A percentile compares a stretch with the other conserved stretches of the same genome.
Evolutionary conservation across 495 filamentous ascomycete genomes (phyloP).

Genomic region (Xylaria bambusicola): DNA sequence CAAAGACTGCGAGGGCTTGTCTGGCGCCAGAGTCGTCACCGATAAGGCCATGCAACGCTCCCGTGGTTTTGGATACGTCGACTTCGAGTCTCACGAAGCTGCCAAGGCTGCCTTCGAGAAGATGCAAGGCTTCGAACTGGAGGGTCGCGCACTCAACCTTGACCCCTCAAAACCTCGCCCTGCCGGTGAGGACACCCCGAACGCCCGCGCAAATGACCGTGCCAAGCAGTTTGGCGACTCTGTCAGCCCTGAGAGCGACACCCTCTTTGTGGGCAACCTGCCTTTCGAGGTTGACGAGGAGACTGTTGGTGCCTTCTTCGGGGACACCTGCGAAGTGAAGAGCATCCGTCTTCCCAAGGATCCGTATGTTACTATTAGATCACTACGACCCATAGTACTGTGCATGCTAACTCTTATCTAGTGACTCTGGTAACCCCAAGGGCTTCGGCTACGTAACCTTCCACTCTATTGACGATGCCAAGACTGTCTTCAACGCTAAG

Average conservation of each 20-base stretch:
- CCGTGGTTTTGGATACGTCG: conserved; percentile 95
- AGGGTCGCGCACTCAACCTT: conserved; percentile 84
- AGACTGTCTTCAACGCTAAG: conserved; percentile 70
- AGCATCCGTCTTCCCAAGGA: conserved; percentile 90
- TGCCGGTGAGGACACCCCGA: conserved; percentile 51
- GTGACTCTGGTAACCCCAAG: conserved; percentile 83
- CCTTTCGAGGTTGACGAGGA: conserved; percentile 82
- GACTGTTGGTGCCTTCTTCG: conserved; percentile 72
- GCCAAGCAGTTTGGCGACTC: conserved; percentile 76
- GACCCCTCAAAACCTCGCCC: conserved; percentile 80
- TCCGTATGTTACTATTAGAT: conserved; percentile 46
- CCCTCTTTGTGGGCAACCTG: conserved; percentile 92
- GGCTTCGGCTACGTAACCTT: conserved; percentile 95
- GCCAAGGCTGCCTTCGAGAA: conserved; percentile 76
- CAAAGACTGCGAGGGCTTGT: conserved; percentile 75
- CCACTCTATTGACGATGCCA: conserved; percentile 81
- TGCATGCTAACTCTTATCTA: conserved; percentile 45
- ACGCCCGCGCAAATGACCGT: conserved; percentile 65
- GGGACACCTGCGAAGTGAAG: conserved; percentile 66
- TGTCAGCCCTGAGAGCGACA: conserved; percentile 74
- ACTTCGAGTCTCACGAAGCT: conserved; percentile 70
- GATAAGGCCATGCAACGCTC: conserved; percentile 83
- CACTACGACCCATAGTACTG: too few species aligned
- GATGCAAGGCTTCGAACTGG: conserved; percentile 78
- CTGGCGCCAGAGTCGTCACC: conserved; percentile 75